Evolutionary conservation across 192 early-diverging fungal species (phyloP).

Genomic region (Thamnidium elegans): DNA sequence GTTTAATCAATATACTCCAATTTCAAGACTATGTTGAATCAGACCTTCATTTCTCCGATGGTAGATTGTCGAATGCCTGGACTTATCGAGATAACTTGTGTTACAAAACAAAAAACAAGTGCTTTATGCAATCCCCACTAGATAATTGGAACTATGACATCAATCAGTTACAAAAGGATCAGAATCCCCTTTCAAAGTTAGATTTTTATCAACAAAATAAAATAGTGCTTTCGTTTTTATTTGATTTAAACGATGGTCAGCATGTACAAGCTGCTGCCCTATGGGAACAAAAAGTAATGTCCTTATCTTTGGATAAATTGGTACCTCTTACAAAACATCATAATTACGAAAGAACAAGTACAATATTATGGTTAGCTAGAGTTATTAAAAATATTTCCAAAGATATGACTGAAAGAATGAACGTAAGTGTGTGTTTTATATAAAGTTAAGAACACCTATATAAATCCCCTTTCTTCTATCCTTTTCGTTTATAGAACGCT

Average conservation of each 20-base stretch:
- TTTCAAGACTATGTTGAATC: too few species aligned
- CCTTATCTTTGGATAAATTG: slow-evolving; percentile 37
- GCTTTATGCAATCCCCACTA: slow-evolving; percentile 36
- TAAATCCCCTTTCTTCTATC: too few species aligned
- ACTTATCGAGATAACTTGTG: slow-evolving; percentile 34
- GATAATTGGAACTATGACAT: background rate
- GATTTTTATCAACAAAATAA: background rate
- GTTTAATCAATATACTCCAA: slow-evolving; percentile 40
- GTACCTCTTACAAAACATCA: slow-evolving; percentile 33
- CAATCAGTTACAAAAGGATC: too few species aligned
- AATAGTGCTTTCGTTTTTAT: slow-evolving; percentile 46
- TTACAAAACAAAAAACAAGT: slow-evolving; percentile 38
- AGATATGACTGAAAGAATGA: slow-evolving; percentile 62
- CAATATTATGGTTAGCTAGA: slow-evolving; percentile 43
- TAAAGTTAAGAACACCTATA: background rate
- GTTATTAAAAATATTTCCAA: slow-evolving; percentile 50
- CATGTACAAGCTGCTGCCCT: slow-evolving; percentile 35
- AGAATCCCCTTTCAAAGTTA: slow-evolving; percentile 4
- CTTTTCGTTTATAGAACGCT: slow-evolving; percentile 47
- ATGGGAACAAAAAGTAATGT: slow-evolving; percentile 55
- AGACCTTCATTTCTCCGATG: too few species aligned
- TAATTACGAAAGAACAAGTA: slow-evolving; percentile 46
- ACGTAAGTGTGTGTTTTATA: slow-evolving; percentile 20
- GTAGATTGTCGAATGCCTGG: too few species aligned
- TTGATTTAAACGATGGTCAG: slow-evolving; percentile 45